These are phyloP conservation scores for Yamadazyma diddensiae DNA, from an alignment of 1,139 yeast species.

Conservation along the genomic window DNA sequence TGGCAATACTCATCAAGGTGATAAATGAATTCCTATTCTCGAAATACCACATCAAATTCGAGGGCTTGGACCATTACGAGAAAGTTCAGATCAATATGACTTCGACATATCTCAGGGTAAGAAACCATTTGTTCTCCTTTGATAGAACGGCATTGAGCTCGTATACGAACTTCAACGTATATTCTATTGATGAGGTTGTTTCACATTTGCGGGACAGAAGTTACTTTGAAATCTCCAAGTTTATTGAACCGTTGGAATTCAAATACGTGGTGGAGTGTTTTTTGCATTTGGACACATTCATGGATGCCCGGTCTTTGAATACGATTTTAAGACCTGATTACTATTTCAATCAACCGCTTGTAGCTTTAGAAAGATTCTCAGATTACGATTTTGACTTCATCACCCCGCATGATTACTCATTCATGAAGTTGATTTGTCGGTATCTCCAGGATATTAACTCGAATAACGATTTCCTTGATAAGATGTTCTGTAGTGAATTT, in stretches of 20 bases:
- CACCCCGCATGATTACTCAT: conserved; percentile 10
- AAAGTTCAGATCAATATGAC: conserved; percentile 7
- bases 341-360: conserved; percentile 7
- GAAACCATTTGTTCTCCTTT: conserved; percentile 8
- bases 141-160: conserved; percentile 7
- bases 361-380: conserved; percentile 1
- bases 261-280: conserved; percentile 13
- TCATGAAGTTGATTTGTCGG: conserved; percentile 13
- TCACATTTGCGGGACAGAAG: conserved; percentile 11
- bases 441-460: conserved; percentile 9
- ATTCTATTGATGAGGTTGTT: conserved; percentile 11
- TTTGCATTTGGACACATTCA: conserved; percentile 10
- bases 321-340: conserved; percentile 9
- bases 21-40: conserved; percentile 17
- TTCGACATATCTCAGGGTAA: conserved; percentile 8
- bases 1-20: conserved; percentile 22
- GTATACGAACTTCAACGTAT: conserved; percentile 8
- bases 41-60: conserved; percentile 9
- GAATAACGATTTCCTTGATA: conserved; percentile 8
- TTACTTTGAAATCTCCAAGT: conserved; percentile 12
- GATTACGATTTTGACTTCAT: conserved; percentile 4
- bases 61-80: conserved; percentile 4
- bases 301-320: conserved; percentile 12
- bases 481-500: conserved; percentile 11
- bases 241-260: conserved; percentile 14